Evolutionary conservation across 805 yeast genomes (phyloP).

Genomic region (Candida rishiriensis): DNA sequence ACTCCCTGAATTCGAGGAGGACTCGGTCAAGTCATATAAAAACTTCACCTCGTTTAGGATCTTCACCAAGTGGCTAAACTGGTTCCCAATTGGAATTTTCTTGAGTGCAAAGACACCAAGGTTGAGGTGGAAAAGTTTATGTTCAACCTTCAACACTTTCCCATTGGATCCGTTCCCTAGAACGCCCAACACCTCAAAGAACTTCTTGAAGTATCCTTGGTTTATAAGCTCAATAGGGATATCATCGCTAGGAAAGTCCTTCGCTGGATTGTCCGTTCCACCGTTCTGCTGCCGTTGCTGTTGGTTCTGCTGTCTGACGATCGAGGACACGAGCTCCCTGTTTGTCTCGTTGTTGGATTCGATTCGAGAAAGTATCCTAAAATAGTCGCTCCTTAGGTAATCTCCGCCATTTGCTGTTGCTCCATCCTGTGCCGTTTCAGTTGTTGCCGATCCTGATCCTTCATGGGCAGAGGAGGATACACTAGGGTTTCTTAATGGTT

Average conservation of each 20-base stretch:
- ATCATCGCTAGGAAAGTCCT: constrained; percentile 1
- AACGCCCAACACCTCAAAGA: constrained; percentile 56
- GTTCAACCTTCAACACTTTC: constrained; percentile 78
- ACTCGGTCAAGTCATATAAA: constrained; percentile 46
- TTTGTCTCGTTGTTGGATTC: constrained; percentile 18
- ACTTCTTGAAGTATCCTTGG: constrained; percentile 75
- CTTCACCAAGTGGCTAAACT: constrained; percentile 59
- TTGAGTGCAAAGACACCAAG: constrained; percentile 82
- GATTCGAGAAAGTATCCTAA: constrained; percentile 21
- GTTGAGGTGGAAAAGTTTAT: constrained; percentile 63
- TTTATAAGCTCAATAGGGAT: constrained; percentile 51
- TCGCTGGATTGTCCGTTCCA: not conserved
- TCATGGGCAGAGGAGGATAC: not conserved
- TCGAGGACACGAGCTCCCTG: constrained; percentile 14
- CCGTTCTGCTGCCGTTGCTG: constrained; percentile 2
- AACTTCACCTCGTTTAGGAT: constrained; percentile 77
- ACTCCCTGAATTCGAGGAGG: constrained; percentile 22
- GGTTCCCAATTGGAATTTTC: constrained; percentile 78
- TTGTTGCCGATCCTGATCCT: constrained; percentile 2
- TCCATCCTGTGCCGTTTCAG: not conserved
- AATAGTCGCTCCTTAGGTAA: constrained; percentile 25
- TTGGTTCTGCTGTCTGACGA: constrained; percentile 8
- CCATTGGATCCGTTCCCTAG: constrained; percentile 86
- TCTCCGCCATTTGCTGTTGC: constrained; percentile 2
- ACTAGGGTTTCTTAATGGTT: too few species aligned